Base-by-base conservation (phyloP, 2,329 filamentous ascomycete species). In the Nothopassalora personata region DNA sequence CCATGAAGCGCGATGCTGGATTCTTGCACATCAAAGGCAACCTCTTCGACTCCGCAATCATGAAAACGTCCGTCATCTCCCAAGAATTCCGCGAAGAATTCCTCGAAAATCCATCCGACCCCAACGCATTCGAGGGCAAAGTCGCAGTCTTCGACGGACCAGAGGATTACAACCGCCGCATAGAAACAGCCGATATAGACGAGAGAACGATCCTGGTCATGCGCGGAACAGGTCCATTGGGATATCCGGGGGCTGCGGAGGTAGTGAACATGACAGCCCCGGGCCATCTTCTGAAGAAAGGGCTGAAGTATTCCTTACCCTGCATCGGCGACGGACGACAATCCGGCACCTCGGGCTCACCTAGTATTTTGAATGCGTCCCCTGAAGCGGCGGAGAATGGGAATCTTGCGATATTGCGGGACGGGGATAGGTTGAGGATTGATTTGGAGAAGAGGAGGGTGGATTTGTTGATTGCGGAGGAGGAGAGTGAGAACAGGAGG, bases 341-440 rank as follows among this genome's bases (percentile, higher is more conserved):
- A 65, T 82, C 79, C 7, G 81, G 81, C 33, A 83, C 81, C 2
- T 83, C 80, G 3, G 80, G 78, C 0, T 81, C 78, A 3, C 81
- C 81, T 1, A 81, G 79, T 0, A 83, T 83, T 53, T 69, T 83
- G n/a, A 82, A 83, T 60, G 81, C 80, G 1, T 80, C 76, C 48
- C 81, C 81, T 7, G 81, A 83, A 67, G 81, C 81, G 11, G 80
- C 80, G 1, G 79, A 78, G 9, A 80, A 80, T 7, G 81, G 81
- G 1, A 83, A 83, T 55, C 71, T 83, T 19, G 80, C 78, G 4
- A 72, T 83, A 19, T 67, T 83, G 19, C 68, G 68, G 13, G 77
- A 82, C 64, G 80, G 81, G 1, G 81, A 83, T 64, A 68, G 68
- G 50, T 63, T 83, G 19, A 71, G 81, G 4, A 78, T 83, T 5